A percentile compares a stretch with the other conserved stretches of the same genome.
Conservation (phyloP, 2,329 filamentous ascomycete genomes). For the Xylariomycetidae sp. region DNA sequence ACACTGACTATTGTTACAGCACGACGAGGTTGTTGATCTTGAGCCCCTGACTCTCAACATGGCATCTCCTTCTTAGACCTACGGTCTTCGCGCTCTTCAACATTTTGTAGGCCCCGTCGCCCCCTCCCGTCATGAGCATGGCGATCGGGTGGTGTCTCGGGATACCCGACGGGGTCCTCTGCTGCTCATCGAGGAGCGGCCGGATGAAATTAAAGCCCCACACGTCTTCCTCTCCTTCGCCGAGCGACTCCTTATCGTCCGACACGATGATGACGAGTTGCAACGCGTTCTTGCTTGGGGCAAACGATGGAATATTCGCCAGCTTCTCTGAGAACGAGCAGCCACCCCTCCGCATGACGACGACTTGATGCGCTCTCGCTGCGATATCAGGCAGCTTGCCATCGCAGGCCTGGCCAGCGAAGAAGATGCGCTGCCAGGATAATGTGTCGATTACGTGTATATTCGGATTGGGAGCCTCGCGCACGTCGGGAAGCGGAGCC, state of each 20-base stretch:
- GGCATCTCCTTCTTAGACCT: conserved; percentile 73
- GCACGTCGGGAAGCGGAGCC: conserved; percentile 63
- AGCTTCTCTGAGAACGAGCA: conserved; percentile 85
- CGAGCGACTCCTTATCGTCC: conserved; percentile 36
- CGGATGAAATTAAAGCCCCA: conserved; percentile 33
- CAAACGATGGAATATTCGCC: conserved; percentile 74
- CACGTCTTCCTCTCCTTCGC: conserved; percentile 22
- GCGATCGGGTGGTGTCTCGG: conserved; percentile 68
- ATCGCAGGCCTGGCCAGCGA: conserved; percentile 65
- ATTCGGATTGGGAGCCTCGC: conserved; percentile 47
- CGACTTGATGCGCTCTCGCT: conserved; percentile 62
- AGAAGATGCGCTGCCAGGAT: conserved; percentile 66
- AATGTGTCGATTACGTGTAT: conserved; percentile 41
- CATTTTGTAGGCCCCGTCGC: conserved; percentile 58
- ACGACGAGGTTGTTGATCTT: conserved; percentile 76
- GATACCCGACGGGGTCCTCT: conserved; percentile 66
- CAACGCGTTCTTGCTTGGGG: conserved; percentile 55
- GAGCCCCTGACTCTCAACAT: conserved; percentile 75
- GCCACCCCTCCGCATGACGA: conserved; percentile 75
- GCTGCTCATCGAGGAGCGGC: conserved; percentile 71
- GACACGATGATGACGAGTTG: conserved; percentile 79
- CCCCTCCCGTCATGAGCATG: conserved; percentile 78
- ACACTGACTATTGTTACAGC: conserved; percentile 38
- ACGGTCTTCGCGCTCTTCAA: conserved; percentile 62
- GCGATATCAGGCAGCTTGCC: conserved; percentile 48